phyloP scores from a whole-genome alignment of 1,139 yeast species.

The Hanseniaspora gamundiae region DNA sequence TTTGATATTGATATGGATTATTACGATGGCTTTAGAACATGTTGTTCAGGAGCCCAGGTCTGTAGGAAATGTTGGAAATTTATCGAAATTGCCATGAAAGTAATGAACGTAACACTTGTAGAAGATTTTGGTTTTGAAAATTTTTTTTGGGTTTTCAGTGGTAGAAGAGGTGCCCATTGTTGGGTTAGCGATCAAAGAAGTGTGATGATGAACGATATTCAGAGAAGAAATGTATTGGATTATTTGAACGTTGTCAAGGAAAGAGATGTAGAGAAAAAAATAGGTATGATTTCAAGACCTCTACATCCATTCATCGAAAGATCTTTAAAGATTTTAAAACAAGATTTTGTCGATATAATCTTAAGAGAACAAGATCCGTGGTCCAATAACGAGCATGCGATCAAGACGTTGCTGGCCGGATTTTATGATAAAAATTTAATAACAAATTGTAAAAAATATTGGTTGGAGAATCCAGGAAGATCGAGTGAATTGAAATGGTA shows the following conservation, averaged over 20 bases:
- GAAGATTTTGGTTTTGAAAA: conserved; percentile 87
- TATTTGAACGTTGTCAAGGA: conserved; percentile 69
- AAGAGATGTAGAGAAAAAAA: conserved; percentile 30
- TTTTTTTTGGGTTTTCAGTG: conserved; percentile 91
- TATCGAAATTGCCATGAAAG: conserved; percentile 73
- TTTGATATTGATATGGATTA: conserved; percentile 97
- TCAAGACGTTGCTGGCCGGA: conserved; percentile 45
- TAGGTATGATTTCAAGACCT: conserved; percentile 53
- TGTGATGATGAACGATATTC: conserved; percentile 54
- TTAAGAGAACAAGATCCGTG: conserved; percentile 84
- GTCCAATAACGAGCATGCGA: conserved; percentile 34
- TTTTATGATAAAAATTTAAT: conserved; percentile 50
- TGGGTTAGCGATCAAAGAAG: conserved; percentile 92
- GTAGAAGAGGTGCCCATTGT: conserved; percentile 98
- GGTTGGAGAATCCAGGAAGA: conserved; percentile 36
- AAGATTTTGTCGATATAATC: conserved; percentile 51
- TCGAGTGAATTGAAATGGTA: conserved; percentile 61
- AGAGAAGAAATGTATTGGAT: conserved; percentile 68
- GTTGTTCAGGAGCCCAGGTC: conserved; percentile 78
- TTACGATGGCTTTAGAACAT: conserved; percentile 86
- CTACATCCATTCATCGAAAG: conserved; percentile 81
- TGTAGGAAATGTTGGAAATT: conserved; percentile 92
- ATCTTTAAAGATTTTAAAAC: conserved; percentile 55
- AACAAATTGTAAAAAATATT: conserved; percentile 42
- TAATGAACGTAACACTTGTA: conserved; percentile 56